phyloP scores from a whole-genome alignment of 345 rosid species.

The Erysimum cheiranthoides region DNA sequence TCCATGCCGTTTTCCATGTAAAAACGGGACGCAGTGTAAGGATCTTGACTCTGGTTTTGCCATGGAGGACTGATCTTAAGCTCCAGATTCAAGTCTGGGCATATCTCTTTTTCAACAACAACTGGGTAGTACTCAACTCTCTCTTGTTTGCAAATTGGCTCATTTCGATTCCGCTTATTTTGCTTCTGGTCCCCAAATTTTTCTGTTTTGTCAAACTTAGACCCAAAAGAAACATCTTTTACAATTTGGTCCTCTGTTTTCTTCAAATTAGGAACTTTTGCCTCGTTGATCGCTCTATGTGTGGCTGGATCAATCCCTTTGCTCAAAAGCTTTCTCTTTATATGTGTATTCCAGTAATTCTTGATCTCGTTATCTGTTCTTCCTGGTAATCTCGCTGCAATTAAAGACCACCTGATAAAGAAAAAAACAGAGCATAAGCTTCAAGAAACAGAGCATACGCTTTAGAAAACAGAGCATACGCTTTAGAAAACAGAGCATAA shows the following conservation, averaged over 20 bases:
- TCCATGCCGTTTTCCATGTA: slow-evolving; percentile 61
- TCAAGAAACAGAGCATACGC: slow-evolving; percentile 8
- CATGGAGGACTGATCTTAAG: slow-evolving; percentile 85
- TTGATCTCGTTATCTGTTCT: slow-evolving; percentile 90
- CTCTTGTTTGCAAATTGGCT: slow-evolving; percentile 53
- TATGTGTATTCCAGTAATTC: slow-evolving; percentile 88
- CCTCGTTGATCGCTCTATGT: slow-evolving; percentile 63
- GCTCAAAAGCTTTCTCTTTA: slow-evolving; percentile 73
- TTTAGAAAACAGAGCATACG: slow-evolving; percentile 3
- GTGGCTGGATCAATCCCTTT: slow-evolving; percentile 83
- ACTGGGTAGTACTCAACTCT: slow-evolving; percentile 54
- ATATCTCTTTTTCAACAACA: slow-evolving; percentile 43
- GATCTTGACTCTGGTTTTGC: slow-evolving; percentile 40
- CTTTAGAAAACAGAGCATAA: slow-evolving; percentile 10
- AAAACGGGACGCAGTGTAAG: slow-evolving; percentile 62
- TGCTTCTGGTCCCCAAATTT: slow-evolving; percentile 8
- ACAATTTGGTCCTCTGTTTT: slow-evolving; percentile 30
- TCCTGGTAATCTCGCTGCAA: slow-evolving; percentile 82
- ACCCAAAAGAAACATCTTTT: slow-evolving; percentile 33
- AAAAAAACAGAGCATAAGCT: slow-evolving; percentile 12
- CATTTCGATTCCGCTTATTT: slow-evolving; percentile 12
- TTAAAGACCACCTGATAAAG: slow-evolving; percentile 70
- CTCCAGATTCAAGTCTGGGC: slow-evolving; percentile 88
- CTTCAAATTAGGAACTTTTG: slow-evolving; percentile 8
- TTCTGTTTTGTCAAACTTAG: slow-evolving; percentile 23